These are phyloP conservation scores for Agaricus blazei DNA, from an alignment of 768 basidiomycete genomes.

Conservation along the genomic window DNA sequence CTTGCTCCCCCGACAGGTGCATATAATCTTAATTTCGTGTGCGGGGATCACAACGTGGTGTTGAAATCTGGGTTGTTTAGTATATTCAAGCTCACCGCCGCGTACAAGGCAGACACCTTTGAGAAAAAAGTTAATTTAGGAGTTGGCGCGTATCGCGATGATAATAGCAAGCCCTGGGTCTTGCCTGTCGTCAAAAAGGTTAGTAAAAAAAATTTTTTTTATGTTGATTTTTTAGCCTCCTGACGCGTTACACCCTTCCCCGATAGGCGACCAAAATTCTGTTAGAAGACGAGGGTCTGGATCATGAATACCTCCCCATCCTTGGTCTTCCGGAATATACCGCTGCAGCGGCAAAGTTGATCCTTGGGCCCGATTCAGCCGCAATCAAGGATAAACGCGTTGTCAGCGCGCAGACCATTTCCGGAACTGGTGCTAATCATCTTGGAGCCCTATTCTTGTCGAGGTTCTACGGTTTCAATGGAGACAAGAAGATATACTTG, in stretches of 20 bases:
- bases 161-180: conserved; percentile 86
- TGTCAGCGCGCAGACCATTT: conserved; percentile 86
- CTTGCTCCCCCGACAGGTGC: conserved; percentile 86
- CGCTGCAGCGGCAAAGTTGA: conserved; percentile 73
- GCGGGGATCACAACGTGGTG: neutral
- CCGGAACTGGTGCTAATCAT: conserved; percentile 95
- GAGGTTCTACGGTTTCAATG: conserved; percentile 71
- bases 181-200: conserved; percentile 90
- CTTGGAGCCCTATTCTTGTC: conserved; percentile 85
- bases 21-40: conserved; percentile 8
- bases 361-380: conserved; percentile 68
- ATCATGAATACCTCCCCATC: conserved; percentile 93
- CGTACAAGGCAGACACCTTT: conserved; percentile 77
- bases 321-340: conserved; percentile 84
- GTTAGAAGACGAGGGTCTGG: conserved; percentile 62
- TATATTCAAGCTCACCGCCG: conserved; percentile 87
- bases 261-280: conserved; percentile 68
- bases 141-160: conserved; percentile 90
- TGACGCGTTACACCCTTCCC: neutral
- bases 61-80: conserved; percentile 30
- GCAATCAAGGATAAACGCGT: conserved; percentile 70
- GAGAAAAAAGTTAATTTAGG: conserved; percentile 86
- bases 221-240: neutral
- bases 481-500: conserved; percentile 69
- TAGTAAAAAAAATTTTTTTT: neutral